Base-by-base conservation (phyloP, 129 eudicot species). In the Flaveria sonorensis region DNA sequence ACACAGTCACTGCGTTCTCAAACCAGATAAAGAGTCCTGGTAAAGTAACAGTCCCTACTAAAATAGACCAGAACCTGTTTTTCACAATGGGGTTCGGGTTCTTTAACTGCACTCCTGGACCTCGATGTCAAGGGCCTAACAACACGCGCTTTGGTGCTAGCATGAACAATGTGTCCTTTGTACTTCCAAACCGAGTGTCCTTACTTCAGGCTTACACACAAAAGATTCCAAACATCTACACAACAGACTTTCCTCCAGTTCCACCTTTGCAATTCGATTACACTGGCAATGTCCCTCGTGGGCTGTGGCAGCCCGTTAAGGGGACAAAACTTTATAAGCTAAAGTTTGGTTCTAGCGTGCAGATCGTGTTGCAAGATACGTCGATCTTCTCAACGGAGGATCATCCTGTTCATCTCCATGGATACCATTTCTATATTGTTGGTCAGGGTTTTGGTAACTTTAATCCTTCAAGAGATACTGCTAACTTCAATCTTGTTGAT, bases 321-420 rank as follows among this genome's bases (percentile, higher is more conserved):
- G 91, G 91, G 46, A 90, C 96, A 16, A 87, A 62, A 64, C 82
- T 86, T 64, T 87, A 90, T 72, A 87, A 80, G 81, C 70, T 90
- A 19, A 84, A 90, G 78, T 90, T 65, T 48, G 96, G 92, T 26
- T 77, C 92, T 6, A 74, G 13, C 3, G 90, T 90, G 60, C 92
- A 90, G 79, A 82, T 90, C 19, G 84, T 90, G 76, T 28, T 88
- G 72, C 96, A 90, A 71, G 90, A 86, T 65, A 88, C 92, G 13
- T 83, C 86, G 8, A 86, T 91, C 24, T 68, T 79, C 45, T 21
- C 88, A 0, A 83, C 88, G 0, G 89, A 88, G 72, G 93, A 88
- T 72, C 91, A 91, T 64, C 93, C 93, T 5, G 88, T 91, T 50
- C 93, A 88, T 77, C 91, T 91, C 21, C 97, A 88, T 63, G 93